phyloP scores from a whole-genome alignment of 2,329 filamentous ascomycete species.

The Dactylella cylindrospora region DNA sequence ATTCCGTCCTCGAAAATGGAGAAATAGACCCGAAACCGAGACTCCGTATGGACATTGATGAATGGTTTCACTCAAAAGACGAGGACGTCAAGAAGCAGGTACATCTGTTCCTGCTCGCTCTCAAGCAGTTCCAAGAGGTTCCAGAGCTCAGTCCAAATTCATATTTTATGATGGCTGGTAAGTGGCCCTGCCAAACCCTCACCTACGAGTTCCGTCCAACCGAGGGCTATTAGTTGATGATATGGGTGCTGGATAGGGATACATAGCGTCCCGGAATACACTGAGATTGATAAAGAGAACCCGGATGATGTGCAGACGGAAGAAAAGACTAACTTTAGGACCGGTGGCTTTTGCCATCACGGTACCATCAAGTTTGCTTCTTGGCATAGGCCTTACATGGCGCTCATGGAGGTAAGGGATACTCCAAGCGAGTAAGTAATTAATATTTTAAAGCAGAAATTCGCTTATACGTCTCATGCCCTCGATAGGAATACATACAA shows the following conservation, averaged over 20 bases:
- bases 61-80: not conserved
- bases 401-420: conserved; percentile 29
- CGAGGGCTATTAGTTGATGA: not conserved
- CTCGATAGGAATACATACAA: conserved; percentile 9
- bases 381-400: conserved; percentile 49
- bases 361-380: conserved; percentile 46
- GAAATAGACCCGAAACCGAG: no score
- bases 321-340: no score
- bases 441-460: no score
- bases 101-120: not conserved
- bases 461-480: no score
- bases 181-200: no score
- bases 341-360: conserved; percentile 47
- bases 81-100: conserved; percentile 1
- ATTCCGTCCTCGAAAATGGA: no score
- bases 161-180: conserved; percentile 12
- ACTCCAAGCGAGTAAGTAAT: no score
- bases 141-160: not conserved
- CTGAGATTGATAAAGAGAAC: not conserved
- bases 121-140: not conserved
- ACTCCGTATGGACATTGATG: not conserved
- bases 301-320: no score
- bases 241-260: not conserved
- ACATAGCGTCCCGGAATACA: not conserved
- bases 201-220: not conserved